Conservation (phyloP, 352 stramenopile species). For the Phytophthora macrochlamydospora region DNA sequence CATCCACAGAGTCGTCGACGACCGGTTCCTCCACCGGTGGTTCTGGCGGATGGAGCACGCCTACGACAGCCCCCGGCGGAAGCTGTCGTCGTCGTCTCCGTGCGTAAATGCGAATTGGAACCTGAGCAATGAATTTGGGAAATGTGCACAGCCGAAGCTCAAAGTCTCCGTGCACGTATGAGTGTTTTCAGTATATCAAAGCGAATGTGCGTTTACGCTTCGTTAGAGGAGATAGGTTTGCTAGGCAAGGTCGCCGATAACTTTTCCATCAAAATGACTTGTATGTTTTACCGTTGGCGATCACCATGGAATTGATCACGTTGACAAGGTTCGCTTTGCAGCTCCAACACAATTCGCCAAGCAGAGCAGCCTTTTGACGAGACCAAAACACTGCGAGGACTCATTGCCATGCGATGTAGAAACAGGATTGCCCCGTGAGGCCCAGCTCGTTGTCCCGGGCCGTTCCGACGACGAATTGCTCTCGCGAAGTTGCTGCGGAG, state of each 20-base stretch:
- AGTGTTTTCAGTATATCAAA: neutral
- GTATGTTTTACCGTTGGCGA: too few species aligned
- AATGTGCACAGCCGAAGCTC: constrained; percentile 8
- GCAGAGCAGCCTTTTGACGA: too few species aligned
- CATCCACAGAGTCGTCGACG: constrained; percentile 5
- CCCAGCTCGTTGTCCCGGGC: too few species aligned
- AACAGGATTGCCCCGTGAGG: too few species aligned
- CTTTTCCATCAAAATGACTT: neutral
- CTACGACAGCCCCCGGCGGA: constrained; percentile 12
- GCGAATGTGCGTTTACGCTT: neutral
- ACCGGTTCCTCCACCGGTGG: constrained; percentile 6
- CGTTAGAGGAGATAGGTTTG: neutral
- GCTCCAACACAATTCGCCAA: too few species aligned
- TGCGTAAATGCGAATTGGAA: constrained; percentile 12
- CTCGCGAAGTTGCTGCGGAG: neutral
- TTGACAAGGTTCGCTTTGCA: too few species aligned
- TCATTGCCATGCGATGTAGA: too few species aligned
- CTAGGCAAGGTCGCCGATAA: neutral
- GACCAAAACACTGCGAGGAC: too few species aligned
- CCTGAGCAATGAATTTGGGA: constrained; percentile 1
- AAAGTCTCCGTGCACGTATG: constrained; percentile 12
- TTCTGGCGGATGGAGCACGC: constrained; percentile 25
- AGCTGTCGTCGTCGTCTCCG: constrained; percentile 30
- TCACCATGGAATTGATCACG: too few species aligned
- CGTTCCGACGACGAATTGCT: too few species aligned